phyloP scores from a whole-genome alignment of 495 filamentous ascomycete species.

The Cryomyces minteri region DNA sequence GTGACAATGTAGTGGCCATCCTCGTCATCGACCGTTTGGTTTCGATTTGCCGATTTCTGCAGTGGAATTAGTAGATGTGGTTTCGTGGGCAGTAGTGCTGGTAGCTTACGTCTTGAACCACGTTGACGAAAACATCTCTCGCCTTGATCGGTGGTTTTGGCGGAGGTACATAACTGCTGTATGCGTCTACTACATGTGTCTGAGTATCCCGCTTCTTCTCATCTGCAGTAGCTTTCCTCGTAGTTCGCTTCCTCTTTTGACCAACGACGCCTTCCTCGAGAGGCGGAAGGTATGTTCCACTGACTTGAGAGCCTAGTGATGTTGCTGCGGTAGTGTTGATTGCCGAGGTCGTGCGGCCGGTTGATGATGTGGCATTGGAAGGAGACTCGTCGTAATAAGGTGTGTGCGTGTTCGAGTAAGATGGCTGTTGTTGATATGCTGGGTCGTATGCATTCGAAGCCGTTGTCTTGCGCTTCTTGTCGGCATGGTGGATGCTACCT shows the following conservation, averaged over 20 bases:
- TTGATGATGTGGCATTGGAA: conserved; percentile 58
- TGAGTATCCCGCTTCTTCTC: conserved; percentile 49
- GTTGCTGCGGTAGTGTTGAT: conserved; percentile 72
- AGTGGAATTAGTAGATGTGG: background rate
- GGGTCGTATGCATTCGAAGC: conserved; percentile 45
- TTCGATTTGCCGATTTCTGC: conserved; percentile 26
- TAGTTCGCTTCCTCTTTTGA: conserved; percentile 76
- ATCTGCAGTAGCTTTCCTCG: conserved; percentile 55
- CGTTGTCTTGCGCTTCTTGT: conserved; percentile 47
- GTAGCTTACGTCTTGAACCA: conserved; percentile 62
- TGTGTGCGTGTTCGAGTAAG: conserved; percentile 52
- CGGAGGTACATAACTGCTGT: conserved; percentile 64
- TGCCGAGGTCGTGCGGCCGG: conserved; percentile 70
- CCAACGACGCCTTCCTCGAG: conserved; percentile 30
- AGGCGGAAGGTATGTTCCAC: conserved; percentile 24
- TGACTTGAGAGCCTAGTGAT: conserved; percentile 55
- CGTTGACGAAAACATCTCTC: conserved; percentile 70
- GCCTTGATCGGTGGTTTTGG: conserved; percentile 80
- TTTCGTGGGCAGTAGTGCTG: background rate
- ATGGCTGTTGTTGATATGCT: conserved; percentile 37
- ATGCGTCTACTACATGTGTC: conserved; percentile 48
- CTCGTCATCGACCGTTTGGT: conserved; percentile 70
- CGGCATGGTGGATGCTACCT: conserved; percentile 30
- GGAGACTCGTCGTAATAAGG: conserved; percentile 48
- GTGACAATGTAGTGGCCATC: conserved; percentile 92